Evolutionary conservation across 176 grass and related monocot species (phyloP), one percentile per base, ranked within the genome.

Genomic region (Eleusine indica): DNA sequence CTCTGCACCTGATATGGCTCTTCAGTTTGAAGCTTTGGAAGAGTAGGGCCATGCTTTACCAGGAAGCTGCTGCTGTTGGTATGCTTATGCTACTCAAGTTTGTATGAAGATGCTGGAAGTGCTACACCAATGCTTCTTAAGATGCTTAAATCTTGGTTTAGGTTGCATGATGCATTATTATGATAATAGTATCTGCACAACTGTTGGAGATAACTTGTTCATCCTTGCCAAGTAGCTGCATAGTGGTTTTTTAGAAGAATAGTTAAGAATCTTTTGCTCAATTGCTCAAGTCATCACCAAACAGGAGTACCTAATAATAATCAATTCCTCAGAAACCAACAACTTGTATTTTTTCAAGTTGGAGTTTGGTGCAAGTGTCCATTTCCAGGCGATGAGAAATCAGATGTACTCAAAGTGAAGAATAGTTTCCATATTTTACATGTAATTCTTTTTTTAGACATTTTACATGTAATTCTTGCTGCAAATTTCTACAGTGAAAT

Each of bases 1-100:
- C 71, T 48, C 53, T 85, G 43, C 78, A 90, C 77, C 75, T 47
- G 85, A 86, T 72, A 57, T 51, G 65, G 67, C 13, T 63, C 87
- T 95, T 92, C 49, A 70, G 70, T 52, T 7, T 83, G 84, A 94
- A 92, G 90, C 81, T 75, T 89, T 56, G 52, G 49, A 82, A 72
- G 74, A 78, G 77, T 84, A 87, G 29, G 70, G 78, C 86, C 54
- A 85, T 91, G 80, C 86, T 89, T 89, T 86, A 69, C 68, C 71
- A 91, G 41, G 76, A 84, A 89, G 87, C 46, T 87, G 81, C 43
- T 41, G 85, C 18, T 90, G 68, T 67, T 86, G 73, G 88, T 47
- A 64, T 81, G 48, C 66, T 68, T 83, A 56, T 80, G 15, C 38
- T 87, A 63, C 71, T 60, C 17, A 70, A 49, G 63, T 76, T 77